These are phyloP conservation scores for Rossbeevera mucosa DNA, from an alignment of 768 basidiomycete species.

Conservation along the genomic window DNA sequence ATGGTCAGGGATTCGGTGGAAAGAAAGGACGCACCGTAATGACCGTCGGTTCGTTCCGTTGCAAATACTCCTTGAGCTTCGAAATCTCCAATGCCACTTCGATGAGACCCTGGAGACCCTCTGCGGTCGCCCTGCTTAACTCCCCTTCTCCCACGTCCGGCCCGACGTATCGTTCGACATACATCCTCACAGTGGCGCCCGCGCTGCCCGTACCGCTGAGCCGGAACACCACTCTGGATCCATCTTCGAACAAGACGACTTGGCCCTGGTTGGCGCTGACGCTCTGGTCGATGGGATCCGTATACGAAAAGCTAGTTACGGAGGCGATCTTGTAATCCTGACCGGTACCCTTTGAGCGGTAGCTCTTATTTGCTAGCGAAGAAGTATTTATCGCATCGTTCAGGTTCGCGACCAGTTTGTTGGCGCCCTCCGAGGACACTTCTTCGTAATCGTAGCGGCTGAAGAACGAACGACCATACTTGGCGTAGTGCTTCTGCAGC, in stretches of 20 bases:
- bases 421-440: constrained; percentile 86
- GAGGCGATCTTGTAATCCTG: constrained; percentile 73
- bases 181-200: constrained; percentile 94
- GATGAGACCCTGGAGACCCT: constrained; percentile 91
- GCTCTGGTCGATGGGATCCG: constrained; percentile 94
- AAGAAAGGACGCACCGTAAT: constrained; percentile 66
- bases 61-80: constrained; percentile 81
- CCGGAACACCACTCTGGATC: constrained; percentile 92
- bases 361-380: constrained; percentile 63
- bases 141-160: constrained; percentile 60
- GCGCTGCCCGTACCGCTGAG: constrained; percentile 94
- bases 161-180: constrained; percentile 89
- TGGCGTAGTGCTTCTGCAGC: constrained; percentile 79
- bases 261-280: constrained; percentile 95
- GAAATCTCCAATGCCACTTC: constrained; percentile 87
- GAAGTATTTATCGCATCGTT: constrained; percentile 63
- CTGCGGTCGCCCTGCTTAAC: constrained; percentile 70
- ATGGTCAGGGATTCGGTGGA: constrained; percentile 3
- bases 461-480: constrained; percentile 97
- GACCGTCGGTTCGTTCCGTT: constrained; percentile 89
- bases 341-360: constrained; percentile 62
- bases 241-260: constrained; percentile 87
- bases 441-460: constrained; percentile 99
- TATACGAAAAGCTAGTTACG: constrained; percentile 90
- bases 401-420: constrained; percentile 76